These are phyloP conservation scores for Cryptococcus sp. DNA, from an alignment of 1,284 basidiomycete species.

Conservation along the genomic window DNA sequence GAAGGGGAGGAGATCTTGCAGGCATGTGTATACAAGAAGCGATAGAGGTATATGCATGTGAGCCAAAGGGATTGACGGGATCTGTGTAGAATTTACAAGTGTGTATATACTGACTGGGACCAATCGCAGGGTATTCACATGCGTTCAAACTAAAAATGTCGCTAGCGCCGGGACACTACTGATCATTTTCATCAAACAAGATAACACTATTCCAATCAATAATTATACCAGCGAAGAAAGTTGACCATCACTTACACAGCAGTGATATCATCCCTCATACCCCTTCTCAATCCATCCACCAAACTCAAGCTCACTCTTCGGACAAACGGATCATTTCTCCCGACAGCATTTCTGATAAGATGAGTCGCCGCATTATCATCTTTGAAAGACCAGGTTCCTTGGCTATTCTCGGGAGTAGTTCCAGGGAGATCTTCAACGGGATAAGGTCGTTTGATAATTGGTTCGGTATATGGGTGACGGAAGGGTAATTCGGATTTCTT, in stretches of 20 bases:
- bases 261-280: slow-evolving; percentile 76
- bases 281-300: slow-evolving; percentile 71
- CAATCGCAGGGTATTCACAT: too few species aligned
- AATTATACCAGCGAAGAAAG: too few species aligned
- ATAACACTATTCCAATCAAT: too few species aligned
- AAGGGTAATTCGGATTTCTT: slow-evolving; percentile 1
- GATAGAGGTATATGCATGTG: slow-evolving; percentile 51
- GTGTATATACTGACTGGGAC: not conserved
- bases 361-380: slow-evolving; percentile 82
- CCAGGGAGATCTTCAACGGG: slow-evolving; percentile 9
- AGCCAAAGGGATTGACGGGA: not conserved
- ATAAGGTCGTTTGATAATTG: slow-evolving; percentile 3
- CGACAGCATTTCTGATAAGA: slow-evolving; percentile 87
- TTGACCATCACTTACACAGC: slow-evolving; percentile 62
- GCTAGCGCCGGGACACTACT: too few species aligned
- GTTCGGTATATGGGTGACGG: not conserved
- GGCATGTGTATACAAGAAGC: slow-evolving; percentile 94
- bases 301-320: slow-evolving; percentile 73
- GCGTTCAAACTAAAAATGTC: too few species aligned
- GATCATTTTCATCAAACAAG: too few species aligned
- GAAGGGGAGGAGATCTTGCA: slow-evolving; percentile 66
- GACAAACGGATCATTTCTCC: slow-evolving; percentile 65
- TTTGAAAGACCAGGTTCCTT: slow-evolving; percentile 64
- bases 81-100: not conserved
- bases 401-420: not conserved